A percentile compares a stretch with the other conserved stretches of the same genome.
These are phyloP conservation scores for Clonostachys solani DNA, from an alignment of 2,329 filamentous ascomycete genomes.

Conservation along the genomic window DNA sequence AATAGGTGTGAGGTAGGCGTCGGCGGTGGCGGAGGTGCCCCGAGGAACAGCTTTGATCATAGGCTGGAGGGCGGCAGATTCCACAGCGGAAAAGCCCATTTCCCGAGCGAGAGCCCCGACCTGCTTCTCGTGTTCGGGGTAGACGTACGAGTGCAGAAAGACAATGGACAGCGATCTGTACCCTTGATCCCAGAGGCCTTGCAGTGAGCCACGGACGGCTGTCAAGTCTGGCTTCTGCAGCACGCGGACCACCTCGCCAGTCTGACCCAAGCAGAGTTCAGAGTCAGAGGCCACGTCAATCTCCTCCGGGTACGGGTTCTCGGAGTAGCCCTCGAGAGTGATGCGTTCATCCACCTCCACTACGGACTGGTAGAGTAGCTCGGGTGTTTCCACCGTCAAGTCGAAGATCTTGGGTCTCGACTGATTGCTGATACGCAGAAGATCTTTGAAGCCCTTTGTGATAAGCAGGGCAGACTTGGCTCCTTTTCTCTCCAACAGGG, in stretches of 20 bases:
- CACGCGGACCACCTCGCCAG: conserved; percentile 65
- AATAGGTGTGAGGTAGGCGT: conserved; percentile 68
- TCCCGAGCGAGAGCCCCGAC: not conserved
- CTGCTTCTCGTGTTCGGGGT: conserved; percentile 17
- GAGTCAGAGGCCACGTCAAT: conserved; percentile 62
- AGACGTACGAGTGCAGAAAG: conserved; percentile 66
- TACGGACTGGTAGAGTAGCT: conserved; percentile 64
- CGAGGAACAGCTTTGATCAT: conserved; percentile 68
- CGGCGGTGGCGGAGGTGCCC: conserved; percentile 64
- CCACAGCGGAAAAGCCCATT: conserved; percentile 38
- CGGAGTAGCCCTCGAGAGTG: conserved; percentile 68
- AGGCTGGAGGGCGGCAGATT: conserved; percentile 63
- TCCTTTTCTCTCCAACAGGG: conserved; percentile 69
- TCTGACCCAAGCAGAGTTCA: conserved; percentile 61
- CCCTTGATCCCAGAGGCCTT: conserved; percentile 56
- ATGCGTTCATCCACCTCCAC: conserved; percentile 72
- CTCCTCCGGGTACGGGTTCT: conserved; percentile 63
- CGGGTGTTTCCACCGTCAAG: conserved; percentile 62
- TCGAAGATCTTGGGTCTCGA: conserved; percentile 71
- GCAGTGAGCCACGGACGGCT: conserved; percentile 49
- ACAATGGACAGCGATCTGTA: conserved; percentile 51
- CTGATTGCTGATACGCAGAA: conserved; percentile 69
- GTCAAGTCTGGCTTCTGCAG: conserved; percentile 52
- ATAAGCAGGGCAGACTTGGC: conserved; percentile 67
- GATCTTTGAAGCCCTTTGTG: conserved; percentile 69